Conservation (phyloP, 1,139 yeast species). For the Taphrina communis region DNA sequence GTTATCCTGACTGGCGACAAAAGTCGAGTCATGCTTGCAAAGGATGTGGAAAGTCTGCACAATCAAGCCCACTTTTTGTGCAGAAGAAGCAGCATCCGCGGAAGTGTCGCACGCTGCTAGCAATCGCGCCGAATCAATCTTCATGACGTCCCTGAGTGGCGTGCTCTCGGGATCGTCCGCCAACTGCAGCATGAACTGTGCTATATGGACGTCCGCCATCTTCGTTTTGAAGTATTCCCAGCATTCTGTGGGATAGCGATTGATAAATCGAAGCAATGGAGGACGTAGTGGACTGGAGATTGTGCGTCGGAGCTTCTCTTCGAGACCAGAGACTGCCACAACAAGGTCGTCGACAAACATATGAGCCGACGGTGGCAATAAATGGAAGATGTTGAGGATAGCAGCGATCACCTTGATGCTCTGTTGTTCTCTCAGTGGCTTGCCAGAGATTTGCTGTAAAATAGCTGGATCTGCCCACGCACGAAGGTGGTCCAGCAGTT, state of each 20-base stretch:
- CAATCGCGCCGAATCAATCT: slow-evolving; percentile 5
- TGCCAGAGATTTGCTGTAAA: slow-evolving; percentile 70
- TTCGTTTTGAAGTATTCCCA: slow-evolving; percentile 72
- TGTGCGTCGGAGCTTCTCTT: slow-evolving; percentile 81
- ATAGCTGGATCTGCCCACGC: slow-evolving; percentile 94
- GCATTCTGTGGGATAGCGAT: slow-evolving; percentile 80
- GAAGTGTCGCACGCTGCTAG: slow-evolving; percentile 1
- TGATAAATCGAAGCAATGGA: slow-evolving; percentile 88
- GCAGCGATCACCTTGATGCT: slow-evolving; percentile 88
- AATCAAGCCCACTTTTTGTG: slow-evolving; percentile 8
- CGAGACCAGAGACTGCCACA: slow-evolving; percentile 75
- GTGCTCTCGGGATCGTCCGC: slow-evolving; percentile 43
- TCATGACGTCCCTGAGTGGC: slow-evolving; percentile 36
- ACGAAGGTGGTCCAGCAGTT: slow-evolving; percentile 86
- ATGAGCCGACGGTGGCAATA: slow-evolving; percentile 88
- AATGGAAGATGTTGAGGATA: slow-evolving; percentile 86
- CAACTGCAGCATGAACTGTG: slow-evolving; percentile 58
- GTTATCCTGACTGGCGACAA: slow-evolving; percentile 6
- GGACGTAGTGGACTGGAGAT: slow-evolving; percentile 86
- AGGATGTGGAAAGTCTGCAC: slow-evolving; percentile 9
- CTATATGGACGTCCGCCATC: slow-evolving; percentile 70
- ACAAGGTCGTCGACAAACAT: slow-evolving; percentile 88
- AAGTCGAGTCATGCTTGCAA: not conserved
- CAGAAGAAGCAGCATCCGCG: not conserved
- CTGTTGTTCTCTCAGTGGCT: slow-evolving; percentile 76